Conservation (phyloP, 306 rosid species). For the Ammopiptanthus mongolicus region DNA sequence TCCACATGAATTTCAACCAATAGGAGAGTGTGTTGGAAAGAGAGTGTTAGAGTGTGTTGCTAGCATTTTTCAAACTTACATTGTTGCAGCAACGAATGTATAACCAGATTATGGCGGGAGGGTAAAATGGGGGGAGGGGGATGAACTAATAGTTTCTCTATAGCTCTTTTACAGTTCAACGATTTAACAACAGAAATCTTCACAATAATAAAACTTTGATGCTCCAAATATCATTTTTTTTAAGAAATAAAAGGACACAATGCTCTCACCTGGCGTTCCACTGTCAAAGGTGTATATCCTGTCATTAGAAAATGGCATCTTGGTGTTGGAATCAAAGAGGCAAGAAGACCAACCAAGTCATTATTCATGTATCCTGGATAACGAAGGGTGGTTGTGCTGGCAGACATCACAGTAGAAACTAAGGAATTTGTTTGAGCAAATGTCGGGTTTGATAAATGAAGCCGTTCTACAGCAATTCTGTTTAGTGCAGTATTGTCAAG, state of each 20-base stretch:
- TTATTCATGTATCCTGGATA: constrained; percentile 99
- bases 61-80: too few species aligned
- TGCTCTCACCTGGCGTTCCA: constrained; percentile 83
- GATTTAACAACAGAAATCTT: constrained; percentile 6
- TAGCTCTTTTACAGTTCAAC: constrained; percentile 12
- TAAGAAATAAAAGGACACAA: neutral
- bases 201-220: neutral
- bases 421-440: constrained; percentile 95
- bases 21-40: too few species aligned
- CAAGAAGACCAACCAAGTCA: constrained; percentile 98
- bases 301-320: constrained; percentile 99
- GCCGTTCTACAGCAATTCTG: constrained; percentile 97
- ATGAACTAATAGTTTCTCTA: neutral
- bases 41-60: too few species aligned
- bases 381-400: constrained; percentile 94
- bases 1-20: too few species aligned
- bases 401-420: constrained; percentile 98
- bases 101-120: neutral
- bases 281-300: constrained; percentile 96
- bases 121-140: neutral
- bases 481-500: constrained; percentile 97
- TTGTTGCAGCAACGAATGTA: neutral
- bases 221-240: neutral
- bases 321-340: constrained; percentile 95
- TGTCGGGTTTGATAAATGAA: constrained; percentile 94